Evolutionary conservation across 2,329 filamentous ascomycete species (phyloP).

Genomic region (Colletotrichum sp.): DNA sequence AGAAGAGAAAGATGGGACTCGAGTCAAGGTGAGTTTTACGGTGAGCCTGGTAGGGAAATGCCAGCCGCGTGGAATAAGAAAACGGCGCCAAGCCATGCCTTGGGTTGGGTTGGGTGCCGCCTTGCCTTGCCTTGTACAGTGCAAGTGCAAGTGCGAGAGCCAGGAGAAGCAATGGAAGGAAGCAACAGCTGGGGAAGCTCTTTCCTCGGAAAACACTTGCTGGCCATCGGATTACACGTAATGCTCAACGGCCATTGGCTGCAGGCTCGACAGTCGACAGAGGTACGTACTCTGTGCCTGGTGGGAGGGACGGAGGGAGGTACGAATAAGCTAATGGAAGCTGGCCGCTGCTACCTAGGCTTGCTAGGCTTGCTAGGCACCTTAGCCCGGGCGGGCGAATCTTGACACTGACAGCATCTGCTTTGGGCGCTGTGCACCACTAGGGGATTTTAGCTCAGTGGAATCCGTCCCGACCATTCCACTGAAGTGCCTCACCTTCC

Average conservation of each 20-base stretch:
- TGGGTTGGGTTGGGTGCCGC: no score
- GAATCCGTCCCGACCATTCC: conserved; percentile 8
- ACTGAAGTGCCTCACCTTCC: background rate
- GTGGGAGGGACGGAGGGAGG: background rate
- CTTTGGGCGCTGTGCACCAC: conserved; percentile 6
- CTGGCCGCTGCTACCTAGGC: background rate
- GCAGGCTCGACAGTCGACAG: background rate
- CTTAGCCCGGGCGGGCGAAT: background rate
- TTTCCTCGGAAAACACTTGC: background rate
- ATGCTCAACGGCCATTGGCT: background rate
- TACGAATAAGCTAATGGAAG: background rate
- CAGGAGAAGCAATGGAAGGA: no score
- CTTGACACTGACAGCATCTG: conserved; percentile 13
- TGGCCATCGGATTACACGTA: background rate
- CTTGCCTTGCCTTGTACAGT: no score
- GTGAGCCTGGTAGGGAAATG: background rate
- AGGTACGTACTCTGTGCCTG: background rate
- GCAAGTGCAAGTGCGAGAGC: no score
- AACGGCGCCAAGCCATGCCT: background rate
- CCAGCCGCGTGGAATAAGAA: conserved; percentile 1
- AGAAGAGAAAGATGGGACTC: background rate
- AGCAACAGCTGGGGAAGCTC: background rate
- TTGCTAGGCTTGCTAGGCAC: background rate
- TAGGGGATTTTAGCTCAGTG: conserved; percentile 10
- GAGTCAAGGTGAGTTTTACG: background rate